Evolutionary conservation across 129 eudicot genomes (phyloP).

Genomic region (Saussurea involucrata): DNA sequence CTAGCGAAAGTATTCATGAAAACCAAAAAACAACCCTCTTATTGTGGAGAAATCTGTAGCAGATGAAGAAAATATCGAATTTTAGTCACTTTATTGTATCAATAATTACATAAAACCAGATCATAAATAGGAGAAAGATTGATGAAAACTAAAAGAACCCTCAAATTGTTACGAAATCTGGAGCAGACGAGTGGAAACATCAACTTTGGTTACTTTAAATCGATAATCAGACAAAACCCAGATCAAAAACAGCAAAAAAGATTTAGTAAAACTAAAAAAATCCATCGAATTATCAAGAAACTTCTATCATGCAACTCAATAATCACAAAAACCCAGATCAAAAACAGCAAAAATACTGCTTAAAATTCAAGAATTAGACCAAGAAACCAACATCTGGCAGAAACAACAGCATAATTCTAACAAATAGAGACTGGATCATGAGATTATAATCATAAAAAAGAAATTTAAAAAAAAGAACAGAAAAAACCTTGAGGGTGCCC

Average conservation of each 20-base stretch:
- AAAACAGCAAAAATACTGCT: not conserved
- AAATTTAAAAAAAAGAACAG: not conserved
- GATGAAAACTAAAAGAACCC: not conserved
- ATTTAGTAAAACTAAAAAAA: not conserved
- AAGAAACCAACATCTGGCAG: not conserved
- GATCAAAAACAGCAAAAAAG: constrained; percentile 1
- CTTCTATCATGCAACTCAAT: not conserved
- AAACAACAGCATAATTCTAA: not conserved
- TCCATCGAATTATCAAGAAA: not conserved
- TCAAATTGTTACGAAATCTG: not conserved
- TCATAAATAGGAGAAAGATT: not conserved
- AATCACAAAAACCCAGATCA: not conserved
- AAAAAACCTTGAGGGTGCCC: constrained; percentile 85
- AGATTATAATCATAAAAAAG: not conserved
- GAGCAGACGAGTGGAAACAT: not conserved
- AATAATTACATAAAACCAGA: not conserved
- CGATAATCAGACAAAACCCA: constrained; percentile 1
- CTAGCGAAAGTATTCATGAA: not conserved
- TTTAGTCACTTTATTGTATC: too few relatives aligned
- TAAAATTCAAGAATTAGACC: not conserved
- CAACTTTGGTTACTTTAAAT: not conserved
- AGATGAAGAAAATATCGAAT: too few relatives aligned
- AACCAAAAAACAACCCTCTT: not conserved
- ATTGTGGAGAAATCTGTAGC: too few relatives aligned
- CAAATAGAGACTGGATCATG: constrained; percentile 14